These are phyloP conservation scores for Malassezia globosa DNA, from an alignment of 1,284 basidiomycete genomes.

Conservation along the genomic window DNA sequence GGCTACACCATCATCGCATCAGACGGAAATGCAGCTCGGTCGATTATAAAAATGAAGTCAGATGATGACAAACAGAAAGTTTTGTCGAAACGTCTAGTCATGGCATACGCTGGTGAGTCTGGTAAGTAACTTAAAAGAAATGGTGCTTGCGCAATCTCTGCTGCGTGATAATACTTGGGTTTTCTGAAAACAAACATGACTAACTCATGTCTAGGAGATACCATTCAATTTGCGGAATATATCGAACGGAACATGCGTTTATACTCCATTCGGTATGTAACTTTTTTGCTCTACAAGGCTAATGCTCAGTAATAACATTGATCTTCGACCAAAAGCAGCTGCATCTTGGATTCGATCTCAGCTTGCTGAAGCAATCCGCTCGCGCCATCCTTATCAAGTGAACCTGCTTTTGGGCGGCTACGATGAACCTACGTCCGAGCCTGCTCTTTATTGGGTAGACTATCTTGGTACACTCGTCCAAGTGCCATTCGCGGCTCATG, in stretches of 20 bases:
- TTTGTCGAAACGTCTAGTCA: slow-evolving; percentile 78
- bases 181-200: not conserved
- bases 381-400: slow-evolving; percentile 75
- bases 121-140: not conserved
- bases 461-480: slow-evolving; percentile 78
- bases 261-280: slow-evolving; percentile 79
- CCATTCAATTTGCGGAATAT: slow-evolving; percentile 90
- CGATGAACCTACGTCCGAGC: slow-evolving; percentile 57
- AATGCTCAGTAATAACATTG: slow-evolving; percentile 53
- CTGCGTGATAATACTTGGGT: not conserved
- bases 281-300: no score
- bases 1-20: slow-evolving; percentile 55
- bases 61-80: slow-evolving; percentile 96
- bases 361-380: slow-evolving; percentile 78
- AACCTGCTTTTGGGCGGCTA: slow-evolving; percentile 87
- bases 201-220: slow-evolving; percentile 58
- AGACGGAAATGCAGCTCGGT: slow-evolving; percentile 75
- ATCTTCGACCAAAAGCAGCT: slow-evolving; percentile 77
- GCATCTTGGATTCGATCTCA: slow-evolving; percentile 87
- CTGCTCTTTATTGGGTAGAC: slow-evolving; percentile 86
- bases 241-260: slow-evolving; percentile 89
- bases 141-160: no score
- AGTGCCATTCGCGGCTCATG: slow-evolving; percentile 89
- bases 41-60: slow-evolving; percentile 92
- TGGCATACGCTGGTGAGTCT: slow-evolving; percentile 89